These are phyloP conservation scores for Schizosaccharomyces octosporus DNA, from an alignment of 805 yeast genomes.

Conservation along the genomic window DNA sequence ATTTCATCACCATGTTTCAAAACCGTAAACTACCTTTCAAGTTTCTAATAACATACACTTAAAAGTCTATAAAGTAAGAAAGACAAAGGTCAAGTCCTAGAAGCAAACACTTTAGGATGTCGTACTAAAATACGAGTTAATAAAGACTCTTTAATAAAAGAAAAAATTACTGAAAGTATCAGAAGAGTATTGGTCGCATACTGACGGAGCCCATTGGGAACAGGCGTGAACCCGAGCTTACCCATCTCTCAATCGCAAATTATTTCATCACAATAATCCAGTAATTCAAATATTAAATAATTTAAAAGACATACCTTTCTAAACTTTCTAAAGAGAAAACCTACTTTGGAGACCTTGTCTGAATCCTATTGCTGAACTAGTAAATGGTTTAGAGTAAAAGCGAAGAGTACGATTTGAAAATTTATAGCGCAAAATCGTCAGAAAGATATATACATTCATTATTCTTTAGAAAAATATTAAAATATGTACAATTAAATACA, in stretches of 20 bases:
- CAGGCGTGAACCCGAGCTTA: neutral
- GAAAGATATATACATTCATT: too few relatives aligned
- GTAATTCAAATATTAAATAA: too few relatives aligned
- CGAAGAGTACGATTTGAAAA: too few relatives aligned
- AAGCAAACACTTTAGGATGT: neutral
- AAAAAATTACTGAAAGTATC: neutral
- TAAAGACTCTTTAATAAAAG: neutral
- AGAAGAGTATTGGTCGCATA: neutral
- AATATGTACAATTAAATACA: neutral
- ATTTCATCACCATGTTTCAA: neutral
- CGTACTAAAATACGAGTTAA: neutral
- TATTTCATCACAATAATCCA: neutral
- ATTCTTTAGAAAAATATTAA: too few relatives aligned
- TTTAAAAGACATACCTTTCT: too few relatives aligned
- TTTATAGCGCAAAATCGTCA: too few relatives aligned
- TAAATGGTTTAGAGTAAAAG: too few relatives aligned
- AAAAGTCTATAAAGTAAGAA: neutral
- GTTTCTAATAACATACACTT: neutral
- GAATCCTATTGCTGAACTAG: too few relatives aligned
- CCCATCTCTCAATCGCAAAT: slow-evolving; percentile 1
- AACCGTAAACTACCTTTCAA: neutral
- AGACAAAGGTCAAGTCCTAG: neutral
- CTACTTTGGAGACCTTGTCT: too few relatives aligned
- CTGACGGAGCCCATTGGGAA: neutral
- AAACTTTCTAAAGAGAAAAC: too few relatives aligned